These are phyloP conservation scores for Neurospora sp. DNA, from an alignment of 495 filamentous ascomycete species.

Conservation along the genomic window DNA sequence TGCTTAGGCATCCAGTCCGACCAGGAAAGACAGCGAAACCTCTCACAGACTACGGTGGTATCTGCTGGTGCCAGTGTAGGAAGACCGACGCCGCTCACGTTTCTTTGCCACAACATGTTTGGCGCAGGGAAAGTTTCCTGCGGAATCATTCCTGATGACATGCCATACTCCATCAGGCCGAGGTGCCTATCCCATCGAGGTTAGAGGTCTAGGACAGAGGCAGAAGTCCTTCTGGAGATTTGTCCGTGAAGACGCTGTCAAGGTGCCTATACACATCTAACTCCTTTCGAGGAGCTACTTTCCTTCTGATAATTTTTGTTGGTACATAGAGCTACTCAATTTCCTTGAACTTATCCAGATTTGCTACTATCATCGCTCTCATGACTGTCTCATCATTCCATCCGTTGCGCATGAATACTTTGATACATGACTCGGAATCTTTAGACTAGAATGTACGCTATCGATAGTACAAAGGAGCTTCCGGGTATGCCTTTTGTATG, in stretches of 20 bases:
- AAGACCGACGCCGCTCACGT: not conserved
- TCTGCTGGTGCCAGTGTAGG: not conserved
- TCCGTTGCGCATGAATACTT: not conserved
- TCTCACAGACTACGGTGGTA: not conserved
- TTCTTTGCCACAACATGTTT: not conserved
- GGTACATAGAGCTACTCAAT: not conserved
- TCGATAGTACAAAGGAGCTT: not conserved
- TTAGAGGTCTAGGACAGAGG: not conserved
- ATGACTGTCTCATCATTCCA: not conserved
- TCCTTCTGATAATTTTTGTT: not conserved
- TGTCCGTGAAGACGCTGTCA: not conserved
- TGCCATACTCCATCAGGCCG: not conserved
- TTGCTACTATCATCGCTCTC: not conserved
- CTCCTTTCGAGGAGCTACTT: not conserved
- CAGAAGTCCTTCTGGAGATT: not conserved
- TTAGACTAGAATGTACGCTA: not conserved
- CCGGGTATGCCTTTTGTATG: not conserved
- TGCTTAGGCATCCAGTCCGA: not conserved
- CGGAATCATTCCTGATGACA: not conserved
- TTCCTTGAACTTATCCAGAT: not conserved
- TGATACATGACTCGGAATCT: not conserved
- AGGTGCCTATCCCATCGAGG: not conserved
- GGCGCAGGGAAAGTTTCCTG: not conserved
- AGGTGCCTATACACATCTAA: not conserved
- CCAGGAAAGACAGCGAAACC: not conserved